Conservation (phyloP, 2,329 filamentous ascomycete genomes). For the Diatrype stigma region DNA sequence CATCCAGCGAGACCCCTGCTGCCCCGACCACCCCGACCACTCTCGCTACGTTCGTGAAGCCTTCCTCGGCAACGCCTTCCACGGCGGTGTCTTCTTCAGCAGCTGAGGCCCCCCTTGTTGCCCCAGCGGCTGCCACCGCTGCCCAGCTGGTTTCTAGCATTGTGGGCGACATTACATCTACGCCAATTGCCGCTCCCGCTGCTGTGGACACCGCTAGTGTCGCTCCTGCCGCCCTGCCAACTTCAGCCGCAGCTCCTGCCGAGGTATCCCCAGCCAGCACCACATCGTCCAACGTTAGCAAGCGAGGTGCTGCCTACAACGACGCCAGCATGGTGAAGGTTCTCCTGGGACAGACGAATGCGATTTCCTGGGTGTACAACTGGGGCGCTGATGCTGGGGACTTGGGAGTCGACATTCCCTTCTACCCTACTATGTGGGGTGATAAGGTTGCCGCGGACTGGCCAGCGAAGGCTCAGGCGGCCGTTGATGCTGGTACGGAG, state of each 20-base stretch:
- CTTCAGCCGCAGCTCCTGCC: constrained; percentile 2
- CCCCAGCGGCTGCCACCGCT: neutral
- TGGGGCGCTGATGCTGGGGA: constrained; percentile 26
- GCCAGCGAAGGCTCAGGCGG: constrained; percentile 43
- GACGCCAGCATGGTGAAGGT: constrained; percentile 24
- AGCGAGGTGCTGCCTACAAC: constrained; percentile 32
- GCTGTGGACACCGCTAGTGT: constrained; percentile 1
- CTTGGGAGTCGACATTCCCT: constrained; percentile 44
- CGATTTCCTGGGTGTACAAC: constrained; percentile 30
- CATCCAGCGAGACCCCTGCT: constrained; percentile 1
- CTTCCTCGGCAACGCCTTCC: constrained; percentile 1
- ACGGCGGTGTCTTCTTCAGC: neutral
- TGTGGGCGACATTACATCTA: neutral
- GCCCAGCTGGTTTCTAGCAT: neutral
- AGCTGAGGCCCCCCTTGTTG: neutral
- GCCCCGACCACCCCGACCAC: constrained; percentile 18
- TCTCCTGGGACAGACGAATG: constrained; percentile 15
- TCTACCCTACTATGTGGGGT: constrained; percentile 64
- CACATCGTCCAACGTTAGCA: constrained; percentile 10
- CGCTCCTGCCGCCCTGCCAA: constrained; percentile 6
- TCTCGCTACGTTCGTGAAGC: constrained; percentile 17
- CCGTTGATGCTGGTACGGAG: constrained; percentile 50
- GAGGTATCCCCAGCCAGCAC: neutral
- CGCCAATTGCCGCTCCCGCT: neutral
- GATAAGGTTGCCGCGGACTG: constrained; percentile 44